Conservation (phyloP, 768 basidiomycete genomes). For the Chalciporus piperatus region DNA sequence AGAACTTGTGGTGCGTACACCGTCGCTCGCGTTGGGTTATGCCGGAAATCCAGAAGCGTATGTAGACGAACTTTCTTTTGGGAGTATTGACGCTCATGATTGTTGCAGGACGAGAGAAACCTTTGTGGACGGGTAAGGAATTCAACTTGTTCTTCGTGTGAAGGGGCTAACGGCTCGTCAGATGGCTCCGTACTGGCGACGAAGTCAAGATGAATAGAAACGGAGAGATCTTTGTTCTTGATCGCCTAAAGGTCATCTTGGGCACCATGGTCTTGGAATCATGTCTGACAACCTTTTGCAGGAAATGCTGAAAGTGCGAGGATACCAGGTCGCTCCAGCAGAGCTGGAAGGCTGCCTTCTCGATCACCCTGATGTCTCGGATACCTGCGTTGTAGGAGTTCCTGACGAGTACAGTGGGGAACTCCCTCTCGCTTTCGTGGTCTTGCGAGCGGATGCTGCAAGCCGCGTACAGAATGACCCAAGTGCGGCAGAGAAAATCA, state of each 20-base stretch:
- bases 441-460: conserved; percentile 42
- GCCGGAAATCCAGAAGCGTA: conserved; percentile 59
- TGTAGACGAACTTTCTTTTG: conserved; percentile 22
- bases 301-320: conserved; percentile 72
- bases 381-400: conserved; percentile 63
- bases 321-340: conserved; percentile 59
- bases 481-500: conserved; percentile 34
- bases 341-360: conserved; percentile 67
- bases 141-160: not conserved
- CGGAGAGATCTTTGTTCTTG: conserved; percentile 65
- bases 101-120: conserved; percentile 56
- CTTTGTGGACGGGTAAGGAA: conserved; percentile 45
- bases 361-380: conserved; percentile 56
- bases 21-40: conserved; percentile 60
- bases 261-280: not conserved
- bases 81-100: conserved; percentile 5
- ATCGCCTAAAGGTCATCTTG: conserved; percentile 62
- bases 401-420: conserved; percentile 77
- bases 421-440: conserved; percentile 68
- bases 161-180: conserved; percentile 18
- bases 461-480: conserved; percentile 32
- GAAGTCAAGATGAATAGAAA: conserved; percentile 63
- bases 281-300: conserved; percentile 20
- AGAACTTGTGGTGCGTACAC: conserved; percentile 58
- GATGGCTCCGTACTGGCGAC: conserved; percentile 70